These are phyloP conservation scores for Agaricus sinodeliciosus DNA, from an alignment of 768 basidiomycete genomes.

Conservation along the genomic window DNA sequence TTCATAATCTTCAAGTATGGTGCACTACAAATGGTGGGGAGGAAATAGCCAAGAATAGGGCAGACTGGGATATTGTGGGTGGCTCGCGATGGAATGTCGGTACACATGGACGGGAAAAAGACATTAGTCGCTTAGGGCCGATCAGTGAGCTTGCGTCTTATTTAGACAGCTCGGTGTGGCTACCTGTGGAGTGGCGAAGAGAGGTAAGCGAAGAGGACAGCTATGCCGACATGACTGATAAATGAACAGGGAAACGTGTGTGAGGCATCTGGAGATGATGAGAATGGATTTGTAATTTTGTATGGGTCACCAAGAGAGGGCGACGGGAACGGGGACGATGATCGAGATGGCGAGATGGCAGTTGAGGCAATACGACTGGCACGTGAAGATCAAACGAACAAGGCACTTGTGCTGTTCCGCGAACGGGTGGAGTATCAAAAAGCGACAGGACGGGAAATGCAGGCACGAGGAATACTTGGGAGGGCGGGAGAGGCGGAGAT, in stretches of 20 bases:
- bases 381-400: constrained; percentile 31
- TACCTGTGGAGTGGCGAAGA: not conserved
- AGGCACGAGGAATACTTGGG: not conserved
- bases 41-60: not conserved
- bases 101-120: not conserved
- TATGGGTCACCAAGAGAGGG: constrained; percentile 23
- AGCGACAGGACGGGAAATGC: constrained; percentile 26
- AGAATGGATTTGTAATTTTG: constrained; percentile 43
- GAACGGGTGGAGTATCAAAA: constrained; percentile 39
- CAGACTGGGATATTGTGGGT: not conserved
- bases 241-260: constrained; percentile 23
- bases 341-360: constrained; percentile 43
- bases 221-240: constrained; percentile 5
- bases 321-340: constrained; percentile 19
- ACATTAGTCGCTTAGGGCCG: not conserved
- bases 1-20: constrained; percentile 12
- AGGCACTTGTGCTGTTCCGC: constrained; percentile 18
- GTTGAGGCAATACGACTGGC: constrained; percentile 38
- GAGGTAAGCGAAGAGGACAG: not conserved
- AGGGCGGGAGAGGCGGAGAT: constrained; percentile 16
- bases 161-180: constrained; percentile 4
- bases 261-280: constrained; percentile 44
- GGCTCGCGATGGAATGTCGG: not conserved
- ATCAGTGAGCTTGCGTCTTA: constrained; percentile 14
- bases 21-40: constrained; percentile 4